phyloP scores from a whole-genome alignment of 495 filamentous ascomycete genomes.

The Xylaria cubensis region DNA sequence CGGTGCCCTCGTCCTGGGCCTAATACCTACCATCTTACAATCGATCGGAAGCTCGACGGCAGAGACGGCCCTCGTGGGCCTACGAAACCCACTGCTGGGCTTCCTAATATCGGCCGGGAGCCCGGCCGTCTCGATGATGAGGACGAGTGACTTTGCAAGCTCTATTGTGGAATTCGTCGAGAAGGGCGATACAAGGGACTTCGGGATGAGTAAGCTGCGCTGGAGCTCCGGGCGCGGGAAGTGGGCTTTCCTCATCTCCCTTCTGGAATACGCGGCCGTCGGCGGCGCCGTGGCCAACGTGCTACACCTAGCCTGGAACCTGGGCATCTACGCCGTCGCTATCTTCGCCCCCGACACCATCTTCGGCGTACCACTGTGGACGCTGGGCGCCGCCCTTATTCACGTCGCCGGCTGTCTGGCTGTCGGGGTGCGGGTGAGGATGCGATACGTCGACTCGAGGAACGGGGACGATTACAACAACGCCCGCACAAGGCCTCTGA shows the following conservation, averaged over 20 bases:
- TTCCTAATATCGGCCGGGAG: conserved; percentile 27
- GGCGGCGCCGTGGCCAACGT: conserved; percentile 24
- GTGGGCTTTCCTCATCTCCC: conserved; percentile 16
- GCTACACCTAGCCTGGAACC: conserved; percentile 14
- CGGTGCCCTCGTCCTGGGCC: conserved; percentile 26
- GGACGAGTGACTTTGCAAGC: conserved; percentile 14
- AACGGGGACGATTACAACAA: background rate
- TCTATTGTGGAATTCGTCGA: background rate
- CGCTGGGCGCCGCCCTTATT: conserved; percentile 13
- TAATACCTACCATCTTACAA: conserved; percentile 26
- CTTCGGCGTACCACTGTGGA: conserved; percentile 25
- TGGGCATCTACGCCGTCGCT: conserved; percentile 19
- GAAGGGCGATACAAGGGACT: background rate
- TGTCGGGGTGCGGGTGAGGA: conserved; percentile 2
- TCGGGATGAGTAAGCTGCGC: conserved; percentile 13
- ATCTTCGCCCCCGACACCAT: conserved; percentile 24
- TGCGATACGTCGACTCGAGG: background rate
- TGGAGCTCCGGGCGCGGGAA: background rate
- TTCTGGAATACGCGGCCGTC: conserved; percentile 17
- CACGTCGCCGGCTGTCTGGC: conserved; percentile 6
- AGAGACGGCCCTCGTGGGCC: conserved; percentile 27
- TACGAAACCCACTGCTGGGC: conserved; percentile 23
- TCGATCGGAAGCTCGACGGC: conserved; percentile 26
- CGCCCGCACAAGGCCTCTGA: background rate
- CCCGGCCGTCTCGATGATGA: conserved; percentile 28